These are phyloP conservation scores for Verbena officinalis DNA, from an alignment of 257 asterid species.

Conservation along the genomic window DNA sequence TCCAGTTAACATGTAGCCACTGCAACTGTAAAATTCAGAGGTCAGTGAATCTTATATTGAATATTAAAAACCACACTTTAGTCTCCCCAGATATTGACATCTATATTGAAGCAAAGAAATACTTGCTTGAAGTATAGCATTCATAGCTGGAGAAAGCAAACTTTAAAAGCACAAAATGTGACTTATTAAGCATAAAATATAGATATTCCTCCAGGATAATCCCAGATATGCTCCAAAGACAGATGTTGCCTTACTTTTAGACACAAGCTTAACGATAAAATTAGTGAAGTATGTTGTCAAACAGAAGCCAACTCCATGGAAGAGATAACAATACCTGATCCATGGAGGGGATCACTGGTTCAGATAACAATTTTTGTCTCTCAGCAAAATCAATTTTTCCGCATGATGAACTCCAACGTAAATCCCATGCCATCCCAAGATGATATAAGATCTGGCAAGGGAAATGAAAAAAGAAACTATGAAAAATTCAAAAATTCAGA, in stretches of 20 bases:
- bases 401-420: conserved; percentile 65
- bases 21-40: conserved; percentile 57
- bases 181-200: conserved; percentile 10
- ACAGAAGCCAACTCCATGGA: conserved; percentile 16
- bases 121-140: conserved; percentile 1
- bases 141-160: not conserved
- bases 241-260: conserved; percentile 4
- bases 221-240: conserved; percentile 6
- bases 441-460: conserved; percentile 79
- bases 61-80: not conserved
- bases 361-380: conserved; percentile 45
- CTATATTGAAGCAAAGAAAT: conserved; percentile 19
- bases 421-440: conserved; percentile 94
- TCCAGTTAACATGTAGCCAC: conserved; percentile 74
- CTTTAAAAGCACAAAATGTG: conserved; percentile 13
- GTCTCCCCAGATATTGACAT: conserved; percentile 10
- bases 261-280: conserved; percentile 12
- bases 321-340: conserved; percentile 59
- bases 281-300: conserved; percentile 13
- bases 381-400: conserved; percentile 45
- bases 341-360: conserved; percentile 60
- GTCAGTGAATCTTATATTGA: conserved; percentile 27
- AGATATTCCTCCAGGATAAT: conserved; percentile 20
- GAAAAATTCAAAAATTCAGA: not conserved
- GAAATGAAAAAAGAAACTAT: conserved; percentile 28